Percentiles rank a stretch among this genome's conserved stretches.
phyloP scores from a whole-genome alignment of 805 yeast species.

The Komagataella mondaviorum region DNA sequence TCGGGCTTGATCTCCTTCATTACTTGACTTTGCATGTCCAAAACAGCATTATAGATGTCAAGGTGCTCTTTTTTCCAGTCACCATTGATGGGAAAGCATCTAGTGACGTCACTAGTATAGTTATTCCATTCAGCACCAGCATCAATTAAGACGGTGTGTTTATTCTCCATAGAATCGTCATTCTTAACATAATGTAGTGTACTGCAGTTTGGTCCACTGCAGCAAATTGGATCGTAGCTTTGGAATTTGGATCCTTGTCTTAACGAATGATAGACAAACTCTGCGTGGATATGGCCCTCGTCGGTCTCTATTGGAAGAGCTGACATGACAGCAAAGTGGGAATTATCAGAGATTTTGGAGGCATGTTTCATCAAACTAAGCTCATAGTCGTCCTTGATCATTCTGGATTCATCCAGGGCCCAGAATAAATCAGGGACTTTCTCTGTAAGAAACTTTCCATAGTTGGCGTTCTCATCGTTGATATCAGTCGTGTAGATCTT shows the following conservation, averaged over 20 bases:
- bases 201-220: conserved; percentile 85
- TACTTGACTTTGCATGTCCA: conserved; percentile 68
- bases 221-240: conserved; percentile 92
- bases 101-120: conserved; percentile 87
- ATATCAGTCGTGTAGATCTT: conserved; percentile 40
- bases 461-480: conserved; percentile 15
- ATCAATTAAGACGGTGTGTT: conserved; percentile 67
- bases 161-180: conserved; percentile 45
- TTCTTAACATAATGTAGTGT: conserved; percentile 84
- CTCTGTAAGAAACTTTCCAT: conserved; percentile 23
- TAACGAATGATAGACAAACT: conserved; percentile 82
- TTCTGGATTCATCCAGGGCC: conserved; percentile 80
- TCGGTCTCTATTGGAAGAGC: conserved; percentile 78
- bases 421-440: conserved; percentile 37
- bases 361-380: conserved; percentile 68
- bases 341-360: conserved; percentile 71
- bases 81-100: conserved; percentile 89
- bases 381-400: conserved; percentile 77
- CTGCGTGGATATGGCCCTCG: conserved; percentile 92
- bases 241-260: conserved; percentile 87
- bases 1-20: conserved; percentile 74
- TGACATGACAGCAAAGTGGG: conserved; percentile 86
- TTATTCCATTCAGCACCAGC: conserved; percentile 97
- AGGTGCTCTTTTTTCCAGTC: conserved; percentile 82
- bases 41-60: conserved; percentile 66